phyloP scores from a whole-genome alignment of 1,284 basidiomycete species.

The Tilletiaria anomala region DNA sequence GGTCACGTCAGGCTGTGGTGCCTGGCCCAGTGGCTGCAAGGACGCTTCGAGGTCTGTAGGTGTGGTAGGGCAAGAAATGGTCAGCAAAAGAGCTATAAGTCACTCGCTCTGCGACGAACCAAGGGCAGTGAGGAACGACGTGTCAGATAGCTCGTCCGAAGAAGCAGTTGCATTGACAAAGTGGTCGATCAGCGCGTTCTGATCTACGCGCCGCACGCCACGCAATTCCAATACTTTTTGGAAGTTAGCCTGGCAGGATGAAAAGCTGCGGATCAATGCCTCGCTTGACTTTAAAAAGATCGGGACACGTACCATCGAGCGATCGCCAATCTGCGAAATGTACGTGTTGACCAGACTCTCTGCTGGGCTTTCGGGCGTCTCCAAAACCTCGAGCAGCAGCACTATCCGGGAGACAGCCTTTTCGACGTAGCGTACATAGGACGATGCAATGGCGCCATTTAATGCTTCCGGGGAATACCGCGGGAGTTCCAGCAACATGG shows the following conservation, averaged over 20 bases:
- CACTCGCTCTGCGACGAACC: too few species aligned
- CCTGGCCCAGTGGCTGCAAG: too few species aligned
- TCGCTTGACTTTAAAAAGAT: constrained; percentile 58
- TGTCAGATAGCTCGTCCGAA: constrained; percentile 64
- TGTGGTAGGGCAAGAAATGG: too few species aligned
- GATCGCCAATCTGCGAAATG: constrained; percentile 20
- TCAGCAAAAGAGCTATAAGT: too few species aligned
- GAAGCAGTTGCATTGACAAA: constrained; percentile 82
- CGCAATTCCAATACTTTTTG: constrained; percentile 77
- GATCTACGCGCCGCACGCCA: constrained; percentile 68
- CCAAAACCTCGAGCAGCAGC: constrained; percentile 17
- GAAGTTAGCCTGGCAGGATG: constrained; percentile 30
- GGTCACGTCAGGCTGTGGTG: too few species aligned
- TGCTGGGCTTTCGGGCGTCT: constrained; percentile 7
- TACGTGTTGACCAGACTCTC: constrained; percentile 20
- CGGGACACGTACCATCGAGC: constrained; percentile 11
- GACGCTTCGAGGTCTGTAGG: too few species aligned
- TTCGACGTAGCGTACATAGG: constrained; percentile 24
- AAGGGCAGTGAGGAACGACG: constrained; percentile 51
- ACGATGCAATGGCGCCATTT: constrained; percentile 1
- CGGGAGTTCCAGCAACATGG: constrained; percentile 26
- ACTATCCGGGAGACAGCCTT: constrained; percentile 17
- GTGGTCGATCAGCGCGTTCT: constrained; percentile 75
- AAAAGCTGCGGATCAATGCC: background rate
- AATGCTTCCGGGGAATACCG: constrained; percentile 6